These are phyloP conservation scores for Aegilops umbellulata DNA, from an alignment of 176 grass and related monocot genomes.

Conservation along the genomic window DNA sequence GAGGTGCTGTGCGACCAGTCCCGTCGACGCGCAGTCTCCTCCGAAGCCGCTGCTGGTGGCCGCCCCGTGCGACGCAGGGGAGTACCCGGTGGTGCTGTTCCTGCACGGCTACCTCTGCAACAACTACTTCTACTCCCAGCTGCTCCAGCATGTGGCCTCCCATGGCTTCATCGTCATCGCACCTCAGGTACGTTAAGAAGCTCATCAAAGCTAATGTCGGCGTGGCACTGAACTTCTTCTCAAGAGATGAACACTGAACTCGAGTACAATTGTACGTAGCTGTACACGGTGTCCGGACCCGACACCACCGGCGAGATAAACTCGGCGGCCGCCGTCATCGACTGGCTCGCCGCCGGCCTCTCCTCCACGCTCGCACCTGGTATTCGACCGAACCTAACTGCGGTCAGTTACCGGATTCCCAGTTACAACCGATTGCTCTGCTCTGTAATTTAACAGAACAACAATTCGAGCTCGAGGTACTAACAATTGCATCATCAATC, in stretches of 20 bases:
- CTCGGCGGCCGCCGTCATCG: constrained; percentile 47
- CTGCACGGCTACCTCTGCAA: constrained; percentile 63
- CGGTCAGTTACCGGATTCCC: neutral
- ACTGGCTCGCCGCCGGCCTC: constrained; percentile 66
- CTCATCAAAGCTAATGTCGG: neutral
- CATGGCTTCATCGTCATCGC: constrained; percentile 72
- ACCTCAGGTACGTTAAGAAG: constrained; percentile 48
- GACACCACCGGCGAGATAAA: constrained; percentile 70
- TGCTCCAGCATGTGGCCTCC: constrained; percentile 69
- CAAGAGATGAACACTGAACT: neutral
- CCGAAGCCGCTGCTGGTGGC: constrained; percentile 68
- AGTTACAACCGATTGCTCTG: neutral
- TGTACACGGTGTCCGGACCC: constrained; percentile 60
- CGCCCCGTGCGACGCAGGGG: constrained; percentile 52
- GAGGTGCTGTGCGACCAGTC: neutral
- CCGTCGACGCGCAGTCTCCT: neutral
- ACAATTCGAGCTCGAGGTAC: neutral
- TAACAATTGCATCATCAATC: neutral
- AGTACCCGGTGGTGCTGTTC: constrained; percentile 81
- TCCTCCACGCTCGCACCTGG: neutral
- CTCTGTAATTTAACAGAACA: neutral
- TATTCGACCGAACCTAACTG: constrained; percentile 33
- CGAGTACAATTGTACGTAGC: constrained; percentile 16
- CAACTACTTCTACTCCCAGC: constrained; percentile 95
- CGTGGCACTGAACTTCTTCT: neutral